Evolutionary conservation across 1,284 basidiomycete genomes (phyloP).

Genomic region (Schizopora paradoxa): DNA sequence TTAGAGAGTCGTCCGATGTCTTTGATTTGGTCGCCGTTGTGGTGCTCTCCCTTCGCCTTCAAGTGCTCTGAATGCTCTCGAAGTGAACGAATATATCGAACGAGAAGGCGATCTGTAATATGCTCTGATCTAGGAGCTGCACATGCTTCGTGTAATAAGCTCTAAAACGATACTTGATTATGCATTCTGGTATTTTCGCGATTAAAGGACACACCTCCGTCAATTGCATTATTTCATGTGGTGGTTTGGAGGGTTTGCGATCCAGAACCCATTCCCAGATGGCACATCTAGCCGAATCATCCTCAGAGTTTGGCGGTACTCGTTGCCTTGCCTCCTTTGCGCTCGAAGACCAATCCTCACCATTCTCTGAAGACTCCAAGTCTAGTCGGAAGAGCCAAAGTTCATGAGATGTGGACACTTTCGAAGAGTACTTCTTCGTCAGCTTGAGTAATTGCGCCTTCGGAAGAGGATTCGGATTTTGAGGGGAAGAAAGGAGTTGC

Average conservation of each 20-base stretch:
- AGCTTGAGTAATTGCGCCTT: slow-evolving; percentile 34
- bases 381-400: slow-evolving; percentile 53
- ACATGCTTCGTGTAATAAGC: slow-evolving; percentile 8
- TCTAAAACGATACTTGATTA: slow-evolving; percentile 10
- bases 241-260: not conserved
- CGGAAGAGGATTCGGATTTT: slow-evolving; percentile 27
- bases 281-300: slow-evolving; percentile 26
- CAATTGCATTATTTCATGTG: slow-evolving; percentile 5
- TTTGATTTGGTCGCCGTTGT: slow-evolving; percentile 26
- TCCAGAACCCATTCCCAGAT: slow-evolving; percentile 52
- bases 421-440: slow-evolving; percentile 41
- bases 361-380: slow-evolving; percentile 35
- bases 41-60: slow-evolving; percentile 18
- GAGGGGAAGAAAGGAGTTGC: slow-evolving; percentile 33
- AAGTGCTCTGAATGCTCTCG: slow-evolving; percentile 24
- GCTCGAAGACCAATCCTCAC: slow-evolving; percentile 25
- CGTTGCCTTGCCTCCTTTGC: slow-evolving; percentile 36
- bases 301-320: slow-evolving; percentile 28
- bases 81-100: slow-evolving; percentile 16
- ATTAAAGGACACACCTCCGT: slow-evolving; percentile 3
- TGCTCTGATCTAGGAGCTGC: slow-evolving; percentile 15
- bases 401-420: slow-evolving; percentile 28
- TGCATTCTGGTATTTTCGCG: not conserved
- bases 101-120: slow-evolving; percentile 11
- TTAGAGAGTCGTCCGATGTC: slow-evolving; percentile 38